These are phyloP conservation scores for Candolleomyces efflorescens DNA, from an alignment of 768 basidiomycete species.

Conservation along the genomic window DNA sequence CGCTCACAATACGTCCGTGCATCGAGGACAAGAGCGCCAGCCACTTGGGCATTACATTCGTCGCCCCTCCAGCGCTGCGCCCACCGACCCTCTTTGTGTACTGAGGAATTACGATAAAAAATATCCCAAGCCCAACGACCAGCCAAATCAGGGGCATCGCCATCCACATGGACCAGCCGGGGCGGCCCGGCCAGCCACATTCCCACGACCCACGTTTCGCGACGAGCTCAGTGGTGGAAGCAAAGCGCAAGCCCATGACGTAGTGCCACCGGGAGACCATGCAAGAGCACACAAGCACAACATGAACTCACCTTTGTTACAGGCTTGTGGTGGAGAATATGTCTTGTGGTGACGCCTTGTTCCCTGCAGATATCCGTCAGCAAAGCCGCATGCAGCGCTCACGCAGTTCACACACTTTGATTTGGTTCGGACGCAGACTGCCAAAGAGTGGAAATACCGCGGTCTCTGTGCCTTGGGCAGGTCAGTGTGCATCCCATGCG, in stretches of 20 bases:
- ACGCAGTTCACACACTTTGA: not conserved
- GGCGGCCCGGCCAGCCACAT: constrained; percentile 20
- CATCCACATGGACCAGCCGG: constrained; percentile 7
- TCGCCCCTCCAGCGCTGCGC: no score
- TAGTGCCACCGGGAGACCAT: constrained; percentile 13
- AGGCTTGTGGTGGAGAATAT: not conserved
- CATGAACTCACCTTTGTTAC: not conserved
- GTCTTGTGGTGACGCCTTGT: not conserved
- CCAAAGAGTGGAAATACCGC: not conserved
- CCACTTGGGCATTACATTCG: no score
- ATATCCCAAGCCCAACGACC: no score
- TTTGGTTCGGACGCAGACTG: not conserved
- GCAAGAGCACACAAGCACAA: not conserved
- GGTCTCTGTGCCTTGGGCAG: not conserved
- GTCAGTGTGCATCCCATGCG: not conserved
- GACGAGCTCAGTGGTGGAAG: constrained; percentile 22
- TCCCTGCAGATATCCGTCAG: not conserved
- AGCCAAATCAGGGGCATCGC: no score
- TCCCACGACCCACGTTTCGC: constrained; percentile 38
- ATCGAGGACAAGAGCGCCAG: not conserved
- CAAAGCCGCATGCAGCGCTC: not conserved
- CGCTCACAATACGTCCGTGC: constrained; percentile 3
- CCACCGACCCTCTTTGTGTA: no score
- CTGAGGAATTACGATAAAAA: no score
- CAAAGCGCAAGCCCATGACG: constrained; percentile 19